These are phyloP conservation scores for Quercus berberidifolia DNA, from an alignment of 306 rosid species.

Conservation along the genomic window DNA sequence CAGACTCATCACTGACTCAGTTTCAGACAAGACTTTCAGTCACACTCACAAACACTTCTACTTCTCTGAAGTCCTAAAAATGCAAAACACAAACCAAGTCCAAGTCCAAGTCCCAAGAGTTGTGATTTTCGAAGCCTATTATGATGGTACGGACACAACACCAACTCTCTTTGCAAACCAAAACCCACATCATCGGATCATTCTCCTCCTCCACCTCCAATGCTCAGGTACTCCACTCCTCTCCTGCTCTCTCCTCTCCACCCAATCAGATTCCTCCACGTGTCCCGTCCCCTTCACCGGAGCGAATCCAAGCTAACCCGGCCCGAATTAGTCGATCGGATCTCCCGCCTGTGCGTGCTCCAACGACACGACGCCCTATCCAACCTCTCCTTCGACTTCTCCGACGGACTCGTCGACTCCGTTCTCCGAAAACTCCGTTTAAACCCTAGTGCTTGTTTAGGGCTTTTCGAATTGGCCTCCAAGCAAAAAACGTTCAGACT, in stretches of 20 bases:
- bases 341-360: constrained; percentile 66
- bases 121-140: too few relatives aligned
- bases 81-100: background rate
- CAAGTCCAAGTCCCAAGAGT: background rate
- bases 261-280: constrained; percentile 33
- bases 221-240: constrained; percentile 24
- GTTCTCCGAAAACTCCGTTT: constrained; percentile 66
- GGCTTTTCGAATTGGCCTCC: constrained; percentile 53
- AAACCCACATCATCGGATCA: background rate
- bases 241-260: constrained; percentile 10
- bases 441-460: constrained; percentile 55
- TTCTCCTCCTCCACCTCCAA: background rate
- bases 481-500: constrained; percentile 61
- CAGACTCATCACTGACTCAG: too few relatives aligned
- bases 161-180: background rate
- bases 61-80: background rate
- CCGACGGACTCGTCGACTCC: constrained; percentile 63
- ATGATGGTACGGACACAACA: background rate
- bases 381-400: constrained; percentile 44
- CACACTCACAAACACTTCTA: too few relatives aligned
- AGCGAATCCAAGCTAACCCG: constrained; percentile 49
- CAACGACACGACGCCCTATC: constrained; percentile 48
- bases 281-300: constrained; percentile 41
- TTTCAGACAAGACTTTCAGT: too few relatives aligned
- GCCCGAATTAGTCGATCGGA: constrained; percentile 47